Evolutionary conservation across 169 alveolate species (phyloP).

Genomic region (Eimeria necatrix): DNA sequence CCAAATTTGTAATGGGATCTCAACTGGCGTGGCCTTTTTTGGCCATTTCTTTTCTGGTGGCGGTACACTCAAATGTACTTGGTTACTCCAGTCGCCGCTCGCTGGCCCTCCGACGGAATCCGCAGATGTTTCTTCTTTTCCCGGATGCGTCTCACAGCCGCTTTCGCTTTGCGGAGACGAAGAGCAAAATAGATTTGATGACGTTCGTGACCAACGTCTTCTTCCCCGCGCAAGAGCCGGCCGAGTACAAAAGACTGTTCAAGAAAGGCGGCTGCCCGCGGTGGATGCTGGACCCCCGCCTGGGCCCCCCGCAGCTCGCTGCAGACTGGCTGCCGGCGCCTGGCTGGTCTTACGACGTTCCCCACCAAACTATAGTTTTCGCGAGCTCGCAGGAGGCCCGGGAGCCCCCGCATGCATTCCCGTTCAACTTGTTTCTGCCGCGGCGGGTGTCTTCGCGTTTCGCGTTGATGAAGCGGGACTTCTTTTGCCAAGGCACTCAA

Average conservation of each 20-base stretch:
- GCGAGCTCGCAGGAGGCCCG: slow-evolving; percentile 28
- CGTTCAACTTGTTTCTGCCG: slow-evolving; percentile 65
- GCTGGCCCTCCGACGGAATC: neutral
- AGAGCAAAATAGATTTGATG: slow-evolving; percentile 37
- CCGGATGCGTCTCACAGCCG: neutral
- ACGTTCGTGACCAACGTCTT: slow-evolving; percentile 51
- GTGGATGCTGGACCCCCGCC: slow-evolving; percentile 58
- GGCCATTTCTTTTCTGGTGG: neutral
- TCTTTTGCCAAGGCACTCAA: slow-evolving; percentile 59
- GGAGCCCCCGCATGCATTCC: slow-evolving; percentile 73
- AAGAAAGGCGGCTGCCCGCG: slow-evolving; percentile 68
- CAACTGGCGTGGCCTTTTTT: neutral
- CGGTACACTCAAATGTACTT: neutral
- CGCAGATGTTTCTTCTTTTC: neutral
- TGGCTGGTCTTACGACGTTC: slow-evolving; percentile 56
- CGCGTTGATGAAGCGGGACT: slow-evolving; percentile 60
- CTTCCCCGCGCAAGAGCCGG: slow-evolving; percentile 49
- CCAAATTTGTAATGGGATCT: neutral
- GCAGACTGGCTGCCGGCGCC: slow-evolving; percentile 52
- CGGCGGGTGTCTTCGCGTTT: slow-evolving; percentile 43
- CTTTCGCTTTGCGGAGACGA: slow-evolving; percentile 4
- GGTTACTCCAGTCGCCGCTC: neutral
- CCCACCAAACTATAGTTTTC: neutral
- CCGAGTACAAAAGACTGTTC: slow-evolving; percentile 12
- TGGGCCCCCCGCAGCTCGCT: slow-evolving; percentile 39